Conservation (phyloP, 768 basidiomycete species). For the Megacollybia marginata region DNA sequence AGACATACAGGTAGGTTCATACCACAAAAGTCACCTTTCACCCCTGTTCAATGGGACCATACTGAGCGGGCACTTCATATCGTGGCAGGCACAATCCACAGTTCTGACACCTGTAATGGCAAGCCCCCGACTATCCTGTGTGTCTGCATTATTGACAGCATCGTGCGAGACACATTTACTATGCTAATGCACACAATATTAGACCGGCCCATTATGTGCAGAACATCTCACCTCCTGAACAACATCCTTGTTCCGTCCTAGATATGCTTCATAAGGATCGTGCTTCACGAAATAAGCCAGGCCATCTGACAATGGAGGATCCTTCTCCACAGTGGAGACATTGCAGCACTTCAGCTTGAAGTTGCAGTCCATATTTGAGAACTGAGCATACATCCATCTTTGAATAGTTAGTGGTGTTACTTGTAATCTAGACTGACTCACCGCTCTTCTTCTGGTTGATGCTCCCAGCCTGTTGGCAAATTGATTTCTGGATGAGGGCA, state of each 20-base stretch:
- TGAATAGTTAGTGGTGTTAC: background rate
- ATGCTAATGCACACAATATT: background rate
- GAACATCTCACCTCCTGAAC: no score
- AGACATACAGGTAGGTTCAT: constrained; percentile 4
- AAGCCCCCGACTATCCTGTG: no score
- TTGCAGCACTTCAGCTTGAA: constrained; percentile 1
- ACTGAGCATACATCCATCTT: background rate
- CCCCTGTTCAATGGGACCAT: constrained; percentile 9
- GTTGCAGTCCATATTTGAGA: background rate
- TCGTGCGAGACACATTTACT: no score
- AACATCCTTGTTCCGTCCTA: no score
- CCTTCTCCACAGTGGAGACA: constrained; percentile 4
- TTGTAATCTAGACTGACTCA: background rate
- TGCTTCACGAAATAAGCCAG: constrained; percentile 7
- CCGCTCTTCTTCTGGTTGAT: background rate
- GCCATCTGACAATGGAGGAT: constrained; percentile 6
- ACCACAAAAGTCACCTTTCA: constrained; percentile 8
- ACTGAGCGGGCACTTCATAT: no score
- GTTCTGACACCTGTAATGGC: constrained; percentile 10
- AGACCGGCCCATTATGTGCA: background rate
- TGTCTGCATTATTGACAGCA: no score
- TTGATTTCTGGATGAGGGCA: background rate
- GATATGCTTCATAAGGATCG: no score
- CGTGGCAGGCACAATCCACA: constrained; percentile 5
- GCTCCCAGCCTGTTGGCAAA: background rate